A percentile compares a stretch with the other conserved stretches of the same genome.
phyloP scores from a whole-genome alignment of 495 filamentous ascomycete genomes.

The Entonaema liquescens region DNA sequence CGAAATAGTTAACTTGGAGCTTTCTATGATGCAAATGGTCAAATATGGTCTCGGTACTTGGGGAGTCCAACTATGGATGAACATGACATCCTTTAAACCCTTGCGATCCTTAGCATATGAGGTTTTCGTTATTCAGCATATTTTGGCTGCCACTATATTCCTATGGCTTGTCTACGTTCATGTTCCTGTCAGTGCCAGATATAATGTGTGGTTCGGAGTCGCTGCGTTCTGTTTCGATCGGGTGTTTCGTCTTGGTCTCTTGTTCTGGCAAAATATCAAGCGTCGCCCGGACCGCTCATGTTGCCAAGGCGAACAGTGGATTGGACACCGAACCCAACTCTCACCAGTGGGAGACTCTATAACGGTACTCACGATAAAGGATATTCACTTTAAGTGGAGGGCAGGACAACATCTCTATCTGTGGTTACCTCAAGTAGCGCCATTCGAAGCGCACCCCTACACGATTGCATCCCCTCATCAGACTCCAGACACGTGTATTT shows the following conservation, averaged over 20 bases:
- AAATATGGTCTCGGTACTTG: constrained; percentile 78
- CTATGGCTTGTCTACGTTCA: constrained; percentile 73
- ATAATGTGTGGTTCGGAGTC: constrained; percentile 78
- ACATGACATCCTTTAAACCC: constrained; percentile 72
- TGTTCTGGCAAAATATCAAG: constrained; percentile 72
- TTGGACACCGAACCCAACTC: constrained; percentile 69
- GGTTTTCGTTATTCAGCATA: constrained; percentile 82
- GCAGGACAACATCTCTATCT: constrained; percentile 84
- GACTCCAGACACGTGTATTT: constrained; percentile 56
- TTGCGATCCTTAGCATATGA: constrained; percentile 77
- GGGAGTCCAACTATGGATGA: constrained; percentile 75
- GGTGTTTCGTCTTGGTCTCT: constrained; percentile 56
- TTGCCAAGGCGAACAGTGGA: constrained; percentile 51
- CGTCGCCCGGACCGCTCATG: constrained; percentile 47
- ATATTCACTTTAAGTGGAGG: constrained; percentile 74
- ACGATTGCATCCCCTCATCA: constrained; percentile 70
- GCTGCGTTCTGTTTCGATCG: constrained; percentile 77
- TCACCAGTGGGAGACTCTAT: constrained; percentile 67
- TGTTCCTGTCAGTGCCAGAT: constrained; percentile 62
- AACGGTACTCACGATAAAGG: constrained; percentile 73
- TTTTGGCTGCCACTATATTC: constrained; percentile 72
- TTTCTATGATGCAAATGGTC: constrained; percentile 68
- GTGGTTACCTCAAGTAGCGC: constrained; percentile 71
- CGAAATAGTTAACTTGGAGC: constrained; percentile 68
- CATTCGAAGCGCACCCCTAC: constrained; percentile 81